phyloP scores from a whole-genome alignment of 1,139 yeast species.

The Geotrichum australiense region DNA sequence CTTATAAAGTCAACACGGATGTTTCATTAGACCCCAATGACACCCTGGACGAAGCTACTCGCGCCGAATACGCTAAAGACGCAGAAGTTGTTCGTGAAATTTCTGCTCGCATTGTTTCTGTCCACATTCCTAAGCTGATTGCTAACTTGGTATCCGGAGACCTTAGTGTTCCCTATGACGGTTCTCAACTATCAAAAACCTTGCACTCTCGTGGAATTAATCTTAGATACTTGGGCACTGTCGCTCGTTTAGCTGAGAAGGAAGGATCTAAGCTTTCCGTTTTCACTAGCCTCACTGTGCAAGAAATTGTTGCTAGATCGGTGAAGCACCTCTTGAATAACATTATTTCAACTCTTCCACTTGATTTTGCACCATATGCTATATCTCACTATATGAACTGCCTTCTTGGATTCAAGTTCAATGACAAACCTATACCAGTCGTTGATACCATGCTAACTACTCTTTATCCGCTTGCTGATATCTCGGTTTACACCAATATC shows the following conservation, averaged over 20 bases:
- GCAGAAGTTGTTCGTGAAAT: conserved; percentile 64
- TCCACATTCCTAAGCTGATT: conserved; percentile 59
- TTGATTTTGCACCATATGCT: conserved; percentile 48
- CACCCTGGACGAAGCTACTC: conserved; percentile 38
- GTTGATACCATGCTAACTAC: conserved; percentile 21
- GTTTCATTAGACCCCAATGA: conserved; percentile 45
- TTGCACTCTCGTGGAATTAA: conserved; percentile 83
- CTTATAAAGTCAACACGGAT: conserved; percentile 60
- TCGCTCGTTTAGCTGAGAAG: conserved; percentile 14
- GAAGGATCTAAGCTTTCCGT: conserved; percentile 9
- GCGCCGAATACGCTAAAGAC: conserved; percentile 40
- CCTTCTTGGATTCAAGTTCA: conserved; percentile 37
- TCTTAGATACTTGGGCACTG: conserved; percentile 71
- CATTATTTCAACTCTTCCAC: conserved; percentile 44
- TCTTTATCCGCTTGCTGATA: conserved; percentile 41
- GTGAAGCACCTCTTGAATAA: conserved; percentile 66
- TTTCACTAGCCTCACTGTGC: conserved; percentile 41
- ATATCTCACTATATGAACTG: conserved; percentile 70
- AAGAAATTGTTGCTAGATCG: conserved; percentile 75
- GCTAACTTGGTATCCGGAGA: conserved; percentile 44
- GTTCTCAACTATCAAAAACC: conserved; percentile 58
- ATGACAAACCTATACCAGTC: conserved; percentile 11
- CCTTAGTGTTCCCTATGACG: conserved; percentile 69
- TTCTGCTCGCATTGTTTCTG: conserved; percentile 53
- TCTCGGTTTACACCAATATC: conserved; percentile 40